phyloP scores from a whole-genome alignment of 75 land plant species.

The Pseudotsuga menziesii region DNA sequence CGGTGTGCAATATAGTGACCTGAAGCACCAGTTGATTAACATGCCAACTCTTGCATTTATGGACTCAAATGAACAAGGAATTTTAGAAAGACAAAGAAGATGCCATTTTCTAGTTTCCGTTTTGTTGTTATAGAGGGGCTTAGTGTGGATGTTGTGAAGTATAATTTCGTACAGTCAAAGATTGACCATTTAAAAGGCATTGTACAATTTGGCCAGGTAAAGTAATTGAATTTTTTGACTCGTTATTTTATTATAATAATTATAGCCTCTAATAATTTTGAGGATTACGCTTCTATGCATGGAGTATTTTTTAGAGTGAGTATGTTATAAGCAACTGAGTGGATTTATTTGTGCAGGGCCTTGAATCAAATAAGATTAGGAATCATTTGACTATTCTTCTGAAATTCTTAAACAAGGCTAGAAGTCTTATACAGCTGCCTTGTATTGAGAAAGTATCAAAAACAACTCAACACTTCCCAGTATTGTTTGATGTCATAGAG shows the following conservation, averaged over 20 bases:
- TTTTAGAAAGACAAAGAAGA: constrained; percentile 49
- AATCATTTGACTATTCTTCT: constrained; percentile 73
- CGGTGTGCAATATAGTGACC: no score
- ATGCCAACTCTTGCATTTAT: no score
- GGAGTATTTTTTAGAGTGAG: neutral
- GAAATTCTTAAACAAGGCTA: constrained; percentile 67
- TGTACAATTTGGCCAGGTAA: constrained; percentile 74
- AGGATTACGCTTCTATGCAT: neutral
- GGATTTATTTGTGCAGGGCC: constrained; percentile 40
- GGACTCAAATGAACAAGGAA: no score
- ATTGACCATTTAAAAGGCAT: constrained; percentile 77
- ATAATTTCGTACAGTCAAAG: constrained; percentile 77
- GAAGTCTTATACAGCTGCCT: constrained; percentile 60
- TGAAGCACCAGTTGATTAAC: no score
- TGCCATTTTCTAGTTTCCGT: constrained; percentile 80
- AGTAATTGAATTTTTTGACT: neutral
- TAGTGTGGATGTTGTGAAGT: constrained; percentile 86
- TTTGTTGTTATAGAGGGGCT: constrained; percentile 75
- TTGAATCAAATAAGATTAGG: constrained; percentile 75
- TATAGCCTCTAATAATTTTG: neutral
- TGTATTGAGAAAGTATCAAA: constrained; percentile 37
- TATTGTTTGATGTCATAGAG: constrained; percentile 58
- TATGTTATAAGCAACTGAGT: neutral
- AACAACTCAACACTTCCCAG: constrained; percentile 30
- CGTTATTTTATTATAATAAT: neutral